Conservation (phyloP, 2,329 filamentous ascomycete genomes). For the Pseudocercospora fuligena region DNA sequence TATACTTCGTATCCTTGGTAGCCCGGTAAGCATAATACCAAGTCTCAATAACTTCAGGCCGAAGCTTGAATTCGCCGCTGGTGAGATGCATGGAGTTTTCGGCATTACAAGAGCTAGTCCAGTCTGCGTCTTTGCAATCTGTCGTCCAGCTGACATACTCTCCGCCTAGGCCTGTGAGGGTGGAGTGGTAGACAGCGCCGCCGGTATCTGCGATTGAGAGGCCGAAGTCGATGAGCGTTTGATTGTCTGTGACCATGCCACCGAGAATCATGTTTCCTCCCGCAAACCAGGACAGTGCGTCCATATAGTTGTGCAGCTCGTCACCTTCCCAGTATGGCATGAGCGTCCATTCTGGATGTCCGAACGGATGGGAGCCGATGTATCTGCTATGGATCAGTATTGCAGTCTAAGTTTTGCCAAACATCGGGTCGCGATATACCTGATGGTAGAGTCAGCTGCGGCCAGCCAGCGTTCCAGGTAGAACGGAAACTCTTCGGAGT, state of each 20-base stretch:
- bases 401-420: background rate
- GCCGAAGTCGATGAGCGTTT: conserved; percentile 37
- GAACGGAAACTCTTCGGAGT: conserved; percentile 31
- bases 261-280: conserved; percentile 43
- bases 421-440: background rate
- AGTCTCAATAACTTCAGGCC: conserved; percentile 40
- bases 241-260: conserved; percentile 35
- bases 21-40: conserved; percentile 42
- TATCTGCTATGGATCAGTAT: conserved; percentile 2
- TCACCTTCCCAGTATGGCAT: conserved; percentile 36
- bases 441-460: conserved; percentile 41
- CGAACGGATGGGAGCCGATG: conserved; percentile 37
- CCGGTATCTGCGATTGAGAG: conserved; percentile 37
- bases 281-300: conserved; percentile 40
- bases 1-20: conserved; percentile 38
- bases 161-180: conserved; percentile 36
- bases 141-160: conserved; percentile 37
- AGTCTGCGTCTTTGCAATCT: conserved; percentile 21
- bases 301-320: conserved; percentile 30
- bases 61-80: conserved; percentile 26
- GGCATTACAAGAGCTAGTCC: conserved; percentile 17
- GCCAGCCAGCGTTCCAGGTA: conserved; percentile 39
- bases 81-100: conserved; percentile 26
- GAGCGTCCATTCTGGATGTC: conserved; percentile 39
- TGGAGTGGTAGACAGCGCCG: conserved; percentile 31